Evolutionary conservation across 352 stramenopile species (phyloP).

Genomic region (Phytophthora boehmeriae): DNA sequence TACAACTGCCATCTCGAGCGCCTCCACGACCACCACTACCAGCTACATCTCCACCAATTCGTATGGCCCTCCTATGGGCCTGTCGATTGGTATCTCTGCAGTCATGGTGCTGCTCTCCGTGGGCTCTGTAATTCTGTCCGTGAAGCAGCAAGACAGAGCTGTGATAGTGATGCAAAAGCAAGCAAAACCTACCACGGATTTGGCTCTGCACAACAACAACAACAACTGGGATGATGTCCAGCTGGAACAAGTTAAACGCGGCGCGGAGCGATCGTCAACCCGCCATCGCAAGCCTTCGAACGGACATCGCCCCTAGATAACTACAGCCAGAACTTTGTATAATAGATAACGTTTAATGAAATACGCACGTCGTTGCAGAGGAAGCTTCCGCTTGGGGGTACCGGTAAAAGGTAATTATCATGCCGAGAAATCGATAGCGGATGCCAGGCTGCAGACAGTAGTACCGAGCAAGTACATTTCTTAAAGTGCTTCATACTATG

Average conservation of each 20-base stretch:
- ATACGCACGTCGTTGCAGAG: not conserved
- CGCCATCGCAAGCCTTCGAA: conserved; percentile 14
- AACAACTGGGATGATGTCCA: conserved; percentile 1
- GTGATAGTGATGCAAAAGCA: not conserved
- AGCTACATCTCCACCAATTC: conserved; percentile 8
- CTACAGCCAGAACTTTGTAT: not conserved
- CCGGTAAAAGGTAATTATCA: too few species aligned
- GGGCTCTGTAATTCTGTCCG: conserved; percentile 24
- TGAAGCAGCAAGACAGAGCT: conserved; percentile 1
- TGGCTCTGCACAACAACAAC: not conserved
- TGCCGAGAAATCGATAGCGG: too few species aligned
- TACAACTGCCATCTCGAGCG: conserved; percentile 24
- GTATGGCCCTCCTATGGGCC: conserved; percentile 32
- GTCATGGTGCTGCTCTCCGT: conserved; percentile 24
- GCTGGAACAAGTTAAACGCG: not conserved
- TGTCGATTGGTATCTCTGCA: conserved; percentile 21
- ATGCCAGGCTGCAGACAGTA: too few species aligned
- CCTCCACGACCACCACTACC: conserved; percentile 15
- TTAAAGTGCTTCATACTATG: too few species aligned
- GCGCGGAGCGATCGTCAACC: conserved; percentile 13
- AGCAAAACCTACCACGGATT: not conserved
- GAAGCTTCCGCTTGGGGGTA: too few species aligned
- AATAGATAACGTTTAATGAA: not conserved
- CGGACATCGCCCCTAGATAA: not conserved
- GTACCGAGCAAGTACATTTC: too few species aligned